Percentiles rank a stretch among this genome's conserved stretches.
Evolutionary conservation across 116 monocot genomes (phyloP).

Genomic region (Thalassia testudinum): DNA sequence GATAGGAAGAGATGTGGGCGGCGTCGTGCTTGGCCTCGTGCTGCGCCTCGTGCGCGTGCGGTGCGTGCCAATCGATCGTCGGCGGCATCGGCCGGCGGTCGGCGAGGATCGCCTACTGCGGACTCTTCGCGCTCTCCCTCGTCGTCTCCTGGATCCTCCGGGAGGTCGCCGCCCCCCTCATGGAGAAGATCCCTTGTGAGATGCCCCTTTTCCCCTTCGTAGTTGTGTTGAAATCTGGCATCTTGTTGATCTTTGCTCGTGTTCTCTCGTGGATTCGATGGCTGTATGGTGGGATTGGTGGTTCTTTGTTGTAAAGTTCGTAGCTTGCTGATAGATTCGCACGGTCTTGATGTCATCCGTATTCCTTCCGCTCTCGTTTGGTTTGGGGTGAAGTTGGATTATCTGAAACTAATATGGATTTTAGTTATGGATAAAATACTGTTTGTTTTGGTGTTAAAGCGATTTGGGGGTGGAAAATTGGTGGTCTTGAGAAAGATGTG

Average conservation of each 20-base stretch:
- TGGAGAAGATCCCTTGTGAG: slow-evolving; percentile 84
- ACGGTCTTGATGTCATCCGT: no score
- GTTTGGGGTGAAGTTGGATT: no score
- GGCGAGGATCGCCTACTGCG: slow-evolving; percentile 97
- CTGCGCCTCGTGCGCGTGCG: slow-evolving; percentile 99
- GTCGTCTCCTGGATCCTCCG: slow-evolving; percentile 91
- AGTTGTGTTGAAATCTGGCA: no score
- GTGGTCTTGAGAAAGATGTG: no score
- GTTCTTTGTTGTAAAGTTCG: no score
- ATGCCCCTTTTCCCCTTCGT: not conserved
- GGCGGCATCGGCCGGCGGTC: slow-evolving; percentile 90
- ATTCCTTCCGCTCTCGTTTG: no score
- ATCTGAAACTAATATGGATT: no score
- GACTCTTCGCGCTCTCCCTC: slow-evolving; percentile 94
- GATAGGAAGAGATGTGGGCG: slow-evolving; percentile 58
- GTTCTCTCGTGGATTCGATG: not conserved
- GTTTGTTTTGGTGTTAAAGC: no score
- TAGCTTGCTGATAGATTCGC: no score
- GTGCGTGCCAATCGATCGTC: slow-evolving; percentile 85
- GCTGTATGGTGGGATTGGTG: not conserved
- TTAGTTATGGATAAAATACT: no score
- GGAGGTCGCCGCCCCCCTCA: slow-evolving; percentile 90
- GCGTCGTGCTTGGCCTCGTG: slow-evolving; percentile 96
- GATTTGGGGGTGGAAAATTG: no score
- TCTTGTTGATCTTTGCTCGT: no score